Conservation (phyloP, 371 early-diverging fungal species). For the Apophysomyces sp. region DNA sequence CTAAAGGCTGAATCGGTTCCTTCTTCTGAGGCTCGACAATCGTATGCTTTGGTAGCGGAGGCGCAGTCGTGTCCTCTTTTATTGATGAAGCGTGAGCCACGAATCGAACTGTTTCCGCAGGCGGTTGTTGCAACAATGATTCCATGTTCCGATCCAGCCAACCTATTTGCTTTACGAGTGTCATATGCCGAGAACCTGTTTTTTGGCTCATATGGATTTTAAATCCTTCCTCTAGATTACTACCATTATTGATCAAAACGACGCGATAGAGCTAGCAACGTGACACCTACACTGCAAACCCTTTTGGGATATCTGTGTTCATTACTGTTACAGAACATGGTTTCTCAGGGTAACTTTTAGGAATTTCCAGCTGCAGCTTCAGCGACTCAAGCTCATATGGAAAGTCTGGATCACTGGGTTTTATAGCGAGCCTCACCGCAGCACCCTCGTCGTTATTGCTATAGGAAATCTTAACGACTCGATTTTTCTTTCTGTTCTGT, state of each 20-base stretch:
- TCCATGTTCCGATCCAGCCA: slow-evolving; percentile 65
- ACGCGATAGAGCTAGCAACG: neutral
- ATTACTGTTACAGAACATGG: slow-evolving; percentile 50
- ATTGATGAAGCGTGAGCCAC: slow-evolving; percentile 21
- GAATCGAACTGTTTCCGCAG: slow-evolving; percentile 56
- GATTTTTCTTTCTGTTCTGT: neutral
- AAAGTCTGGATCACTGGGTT: slow-evolving; percentile 75
- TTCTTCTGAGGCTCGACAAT: neutral
- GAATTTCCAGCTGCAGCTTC: slow-evolving; percentile 49
- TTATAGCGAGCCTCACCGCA: slow-evolving; percentile 42
- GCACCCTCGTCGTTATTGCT: slow-evolving; percentile 26
- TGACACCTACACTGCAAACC: slow-evolving; percentile 52
- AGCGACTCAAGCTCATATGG: slow-evolving; percentile 71
- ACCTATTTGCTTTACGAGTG: slow-evolving; percentile 52
- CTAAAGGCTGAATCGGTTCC: neutral
- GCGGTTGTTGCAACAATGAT: slow-evolving; percentile 51
- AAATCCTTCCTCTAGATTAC: slow-evolving; percentile 52
- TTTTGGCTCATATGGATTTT: slow-evolving; percentile 18
- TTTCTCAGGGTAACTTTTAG: slow-evolving; percentile 40
- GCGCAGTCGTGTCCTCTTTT: slow-evolving; percentile 11
- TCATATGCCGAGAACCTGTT: slow-evolving; percentile 16
- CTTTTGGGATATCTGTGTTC: slow-evolving; percentile 66
- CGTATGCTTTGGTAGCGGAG: slow-evolving; percentile 14
- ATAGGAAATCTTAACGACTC: neutral
- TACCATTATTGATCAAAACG: slow-evolving; percentile 9